Evolutionary conservation across 441 rosid species (phyloP).

Genomic region (Adansonia rubrostipa): DNA sequence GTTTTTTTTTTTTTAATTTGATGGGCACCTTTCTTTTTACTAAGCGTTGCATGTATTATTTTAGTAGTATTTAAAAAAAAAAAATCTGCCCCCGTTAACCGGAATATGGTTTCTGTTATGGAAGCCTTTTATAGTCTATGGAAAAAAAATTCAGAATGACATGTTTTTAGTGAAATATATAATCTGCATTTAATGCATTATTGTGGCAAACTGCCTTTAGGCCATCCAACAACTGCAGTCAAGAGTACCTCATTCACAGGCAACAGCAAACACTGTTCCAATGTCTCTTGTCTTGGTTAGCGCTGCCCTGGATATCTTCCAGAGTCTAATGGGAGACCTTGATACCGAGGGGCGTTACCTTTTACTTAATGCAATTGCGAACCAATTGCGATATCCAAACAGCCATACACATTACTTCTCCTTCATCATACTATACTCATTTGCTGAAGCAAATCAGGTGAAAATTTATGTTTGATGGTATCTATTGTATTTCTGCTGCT

Average conservation of each 20-base stretch:
- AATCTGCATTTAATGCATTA: neutral
- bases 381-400: constrained; percentile 97
- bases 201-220: constrained; percentile 37
- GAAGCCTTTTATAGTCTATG: neutral
- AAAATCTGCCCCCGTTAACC: no score
- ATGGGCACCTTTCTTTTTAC: neutral
- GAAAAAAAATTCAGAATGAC: neutral
- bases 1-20: neutral
- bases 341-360: constrained; percentile 98
- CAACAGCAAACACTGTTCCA: constrained; percentile 51
- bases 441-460: constrained; percentile 87
- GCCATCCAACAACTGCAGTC: constrained; percentile 84
- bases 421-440: constrained; percentile 80
- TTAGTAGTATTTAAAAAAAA: neutral
- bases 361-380: constrained; percentile 89
- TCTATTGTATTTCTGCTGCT: neutral
- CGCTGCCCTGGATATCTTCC: constrained; percentile 84
- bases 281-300: constrained; percentile 51
- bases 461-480: constrained; percentile 9
- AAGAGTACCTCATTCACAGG: constrained; percentile 71
- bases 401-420: constrained; percentile 98
- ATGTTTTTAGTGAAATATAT: neutral
- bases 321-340: constrained; percentile 63
- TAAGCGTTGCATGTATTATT: neutral
- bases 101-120: neutral